These are phyloP conservation scores for Hanseniaspora occidentalis DNA, from an alignment of 805 yeast genomes.

Conservation along the genomic window DNA sequence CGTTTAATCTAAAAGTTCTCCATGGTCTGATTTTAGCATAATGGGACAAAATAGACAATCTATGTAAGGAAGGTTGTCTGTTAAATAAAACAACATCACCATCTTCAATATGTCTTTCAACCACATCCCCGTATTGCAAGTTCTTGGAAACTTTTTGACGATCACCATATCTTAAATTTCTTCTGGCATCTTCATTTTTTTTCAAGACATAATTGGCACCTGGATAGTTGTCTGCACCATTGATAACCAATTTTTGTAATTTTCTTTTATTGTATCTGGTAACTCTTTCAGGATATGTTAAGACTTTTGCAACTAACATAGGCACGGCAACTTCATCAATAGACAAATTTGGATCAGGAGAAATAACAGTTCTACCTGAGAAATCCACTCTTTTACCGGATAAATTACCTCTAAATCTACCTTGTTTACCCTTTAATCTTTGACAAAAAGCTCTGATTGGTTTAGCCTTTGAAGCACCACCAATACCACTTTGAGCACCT, in stretches of 20 bases:
- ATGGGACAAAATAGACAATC: slow-evolving; percentile 88
- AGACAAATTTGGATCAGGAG: slow-evolving; percentile 92
- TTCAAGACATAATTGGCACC: slow-evolving; percentile 91
- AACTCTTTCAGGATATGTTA: slow-evolving; percentile 92
- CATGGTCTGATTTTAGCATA: slow-evolving; percentile 94
- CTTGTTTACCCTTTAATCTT: slow-evolving; percentile 95
- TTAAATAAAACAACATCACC: slow-evolving; percentile 93
- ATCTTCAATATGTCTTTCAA: slow-evolving; percentile 94
- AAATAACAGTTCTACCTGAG: slow-evolving; percentile 95
- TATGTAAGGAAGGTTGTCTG: slow-evolving; percentile 94
- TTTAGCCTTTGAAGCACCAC: slow-evolving; percentile 39
- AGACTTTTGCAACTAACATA: slow-evolving; percentile 86
- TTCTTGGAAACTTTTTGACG: slow-evolving; percentile 62
- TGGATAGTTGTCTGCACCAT: slow-evolving; percentile 85
- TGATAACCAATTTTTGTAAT: slow-evolving; percentile 57
- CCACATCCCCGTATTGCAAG: slow-evolving; percentile 78
- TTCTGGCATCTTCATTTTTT: slow-evolving; percentile 71
- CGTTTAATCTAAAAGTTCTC: slow-evolving; percentile 94
- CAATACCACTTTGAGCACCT: slow-evolving; percentile 39
- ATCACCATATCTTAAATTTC: slow-evolving; percentile 85
- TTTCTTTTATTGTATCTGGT: slow-evolving; percentile 77
- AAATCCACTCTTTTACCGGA: slow-evolving; percentile 98
- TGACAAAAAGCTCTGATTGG: slow-evolving; percentile 92
- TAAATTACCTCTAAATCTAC: slow-evolving; percentile 94
- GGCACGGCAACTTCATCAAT: slow-evolving; percentile 99